These are phyloP conservation scores for Xerocomellus amylosporus DNA, from an alignment of 768 basidiomycete species.

Conservation along the genomic window DNA sequence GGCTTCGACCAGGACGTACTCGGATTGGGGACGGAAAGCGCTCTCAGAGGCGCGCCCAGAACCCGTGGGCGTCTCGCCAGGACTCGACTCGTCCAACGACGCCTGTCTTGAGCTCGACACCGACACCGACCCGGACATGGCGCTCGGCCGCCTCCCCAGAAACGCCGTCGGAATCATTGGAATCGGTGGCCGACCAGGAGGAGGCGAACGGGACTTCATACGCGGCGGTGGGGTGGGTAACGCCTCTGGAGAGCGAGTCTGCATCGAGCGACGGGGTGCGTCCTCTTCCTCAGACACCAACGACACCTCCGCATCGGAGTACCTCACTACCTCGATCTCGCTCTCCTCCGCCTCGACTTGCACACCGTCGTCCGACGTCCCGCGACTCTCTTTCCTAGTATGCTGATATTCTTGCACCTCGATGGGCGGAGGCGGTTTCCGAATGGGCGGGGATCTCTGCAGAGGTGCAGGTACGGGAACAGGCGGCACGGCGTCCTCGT, in stretches of 20 bases:
- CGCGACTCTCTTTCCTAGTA: constrained; percentile 44
- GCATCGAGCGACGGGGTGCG: constrained; percentile 38
- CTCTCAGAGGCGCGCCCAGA: neutral
- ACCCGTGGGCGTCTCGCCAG: constrained; percentile 6
- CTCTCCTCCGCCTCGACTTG: constrained; percentile 70
- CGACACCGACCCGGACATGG: constrained; percentile 27
- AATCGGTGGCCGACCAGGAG: constrained; percentile 38
- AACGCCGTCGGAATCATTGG: constrained; percentile 33
- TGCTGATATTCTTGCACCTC: constrained; percentile 12
- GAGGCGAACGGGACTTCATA: constrained; percentile 28
- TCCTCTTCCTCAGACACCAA: constrained; percentile 37
- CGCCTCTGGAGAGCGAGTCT: constrained; percentile 29
- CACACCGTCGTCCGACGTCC: constrained; percentile 57
- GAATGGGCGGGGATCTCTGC: constrained; percentile 29
- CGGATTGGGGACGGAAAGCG: constrained; percentile 35
- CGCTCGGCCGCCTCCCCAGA: constrained; percentile 39
- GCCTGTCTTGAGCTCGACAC: constrained; percentile 38
- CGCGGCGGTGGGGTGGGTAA: constrained; percentile 50
- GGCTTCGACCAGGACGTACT: too few species aligned
- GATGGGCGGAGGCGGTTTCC: constrained; percentile 32
- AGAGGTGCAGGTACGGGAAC: constrained; percentile 34
- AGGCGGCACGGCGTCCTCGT: constrained; percentile 22
- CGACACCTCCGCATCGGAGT: constrained; percentile 56
- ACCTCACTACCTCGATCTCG: constrained; percentile 63
- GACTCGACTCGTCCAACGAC: constrained; percentile 33